Evolutionary conservation across 148 eudicot genomes (phyloP).

Genomic region (Silene uniflora): DNA sequence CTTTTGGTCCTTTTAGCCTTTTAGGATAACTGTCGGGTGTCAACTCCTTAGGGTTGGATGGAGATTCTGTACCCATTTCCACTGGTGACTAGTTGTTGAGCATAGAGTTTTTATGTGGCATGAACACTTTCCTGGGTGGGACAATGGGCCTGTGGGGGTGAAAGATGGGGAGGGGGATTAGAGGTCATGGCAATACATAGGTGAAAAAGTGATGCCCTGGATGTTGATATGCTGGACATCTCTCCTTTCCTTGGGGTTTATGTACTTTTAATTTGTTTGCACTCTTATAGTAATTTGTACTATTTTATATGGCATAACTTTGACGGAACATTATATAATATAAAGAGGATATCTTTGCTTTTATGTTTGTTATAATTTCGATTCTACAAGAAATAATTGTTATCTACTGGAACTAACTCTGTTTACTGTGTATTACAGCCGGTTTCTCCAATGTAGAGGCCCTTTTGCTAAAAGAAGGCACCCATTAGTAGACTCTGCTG

Average conservation of each 20-base stretch:
- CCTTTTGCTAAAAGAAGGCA: conserved; percentile 97
- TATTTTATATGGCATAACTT: neutral
- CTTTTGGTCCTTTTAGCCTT: too few species aligned
- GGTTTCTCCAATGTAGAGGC: conserved; percentile 97
- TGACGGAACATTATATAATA: neutral
- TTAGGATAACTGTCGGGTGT: too few species aligned
- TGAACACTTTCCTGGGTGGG: too few species aligned
- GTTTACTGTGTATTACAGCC: conserved; percentile 44
- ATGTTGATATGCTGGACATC: neutral
- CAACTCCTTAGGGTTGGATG: too few species aligned
- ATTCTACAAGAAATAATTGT: neutral
- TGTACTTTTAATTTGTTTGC: neutral
- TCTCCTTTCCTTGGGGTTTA: neutral
- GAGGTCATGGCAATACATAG: neutral
- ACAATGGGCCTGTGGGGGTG: too few species aligned
- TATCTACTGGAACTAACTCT: conserved; percentile 1
- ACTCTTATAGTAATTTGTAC: neutral
- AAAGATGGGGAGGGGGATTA: too few species aligned
- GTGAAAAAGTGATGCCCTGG: neutral
- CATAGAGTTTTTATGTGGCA: too few species aligned
- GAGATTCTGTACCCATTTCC: too few species aligned
- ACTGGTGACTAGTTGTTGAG: too few species aligned
- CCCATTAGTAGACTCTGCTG: conserved; percentile 75
- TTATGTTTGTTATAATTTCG: neutral
- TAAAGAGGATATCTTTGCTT: neutral